Conservation (phyloP, 257 asterid genomes). For the Voacanga thouarsii region DNA sequence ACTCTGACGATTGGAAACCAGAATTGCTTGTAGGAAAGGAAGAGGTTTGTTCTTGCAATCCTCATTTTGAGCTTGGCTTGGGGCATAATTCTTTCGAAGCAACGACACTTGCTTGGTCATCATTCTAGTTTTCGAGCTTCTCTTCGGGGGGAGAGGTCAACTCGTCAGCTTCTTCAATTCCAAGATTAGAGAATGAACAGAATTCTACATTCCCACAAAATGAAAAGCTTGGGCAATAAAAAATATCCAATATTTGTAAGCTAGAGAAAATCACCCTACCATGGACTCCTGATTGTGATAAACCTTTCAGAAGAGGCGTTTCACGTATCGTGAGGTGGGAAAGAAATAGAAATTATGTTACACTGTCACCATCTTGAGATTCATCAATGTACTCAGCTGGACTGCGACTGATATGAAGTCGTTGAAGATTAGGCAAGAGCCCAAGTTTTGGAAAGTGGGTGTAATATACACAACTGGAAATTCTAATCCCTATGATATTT, state of each 20-base stretch:
- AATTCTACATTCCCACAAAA: not conserved
- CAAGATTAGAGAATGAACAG: not conserved
- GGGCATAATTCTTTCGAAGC: too few species aligned
- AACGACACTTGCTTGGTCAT: not conserved
- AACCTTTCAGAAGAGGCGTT: constrained; percentile 20
- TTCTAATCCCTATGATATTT: not conserved
- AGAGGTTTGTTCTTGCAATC: not conserved
- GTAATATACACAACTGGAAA: too few species aligned
- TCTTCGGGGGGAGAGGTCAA: not conserved
- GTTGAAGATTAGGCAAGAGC: too few species aligned
- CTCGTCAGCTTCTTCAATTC: not conserved
- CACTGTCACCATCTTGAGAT: not conserved
- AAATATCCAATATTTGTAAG: not conserved
- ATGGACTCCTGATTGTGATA: constrained; percentile 3
- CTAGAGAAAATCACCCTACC: constrained; percentile 7
- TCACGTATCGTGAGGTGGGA: rapidly evolving
- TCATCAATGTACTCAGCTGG: constrained; percentile 14
- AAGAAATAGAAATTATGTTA: constrained; percentile 14
- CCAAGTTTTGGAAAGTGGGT: too few species aligned
- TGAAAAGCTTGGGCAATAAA: not conserved
- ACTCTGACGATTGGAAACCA: too few species aligned
- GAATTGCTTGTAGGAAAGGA: not conserved
- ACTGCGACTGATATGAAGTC: too few species aligned
- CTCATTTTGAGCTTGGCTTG: not conserved
- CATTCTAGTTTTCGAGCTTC: not conserved